phyloP scores from a whole-genome alignment of 805 yeast species.

The Metschnikowia aberdeeniae region DNA sequence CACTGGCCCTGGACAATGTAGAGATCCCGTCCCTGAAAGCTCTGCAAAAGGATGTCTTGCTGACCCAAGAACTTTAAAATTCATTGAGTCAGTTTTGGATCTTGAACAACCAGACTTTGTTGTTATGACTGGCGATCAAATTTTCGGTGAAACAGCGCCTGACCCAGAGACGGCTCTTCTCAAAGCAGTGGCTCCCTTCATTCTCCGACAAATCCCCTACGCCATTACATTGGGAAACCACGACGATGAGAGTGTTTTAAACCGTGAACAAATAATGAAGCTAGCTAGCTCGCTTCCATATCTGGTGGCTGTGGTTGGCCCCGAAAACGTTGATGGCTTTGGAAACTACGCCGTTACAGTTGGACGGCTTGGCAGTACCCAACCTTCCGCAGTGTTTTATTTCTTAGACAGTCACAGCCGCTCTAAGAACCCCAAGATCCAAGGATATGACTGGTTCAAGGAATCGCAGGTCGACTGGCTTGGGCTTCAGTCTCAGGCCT shows the following conservation, averaged over 20 bases:
- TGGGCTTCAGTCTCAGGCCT: constrained; percentile 22
- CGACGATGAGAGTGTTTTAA: constrained; percentile 70
- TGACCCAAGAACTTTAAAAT: constrained; percentile 63
- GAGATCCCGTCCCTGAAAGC: constrained; percentile 62
- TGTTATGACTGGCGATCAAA: constrained; percentile 87
- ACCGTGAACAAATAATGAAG: constrained; percentile 57
- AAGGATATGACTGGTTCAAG: constrained; percentile 86
- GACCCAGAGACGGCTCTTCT: constrained; percentile 81
- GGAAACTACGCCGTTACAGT: constrained; percentile 70
- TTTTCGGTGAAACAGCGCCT: constrained; percentile 73
- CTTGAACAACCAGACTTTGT: constrained; percentile 80
- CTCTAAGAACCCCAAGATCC: constrained; percentile 61
- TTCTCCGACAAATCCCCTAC: constrained; percentile 68
- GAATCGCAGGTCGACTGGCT: constrained; percentile 62
- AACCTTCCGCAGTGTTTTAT: constrained; percentile 56
- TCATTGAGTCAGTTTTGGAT: constrained; percentile 62
- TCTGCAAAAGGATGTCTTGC: constrained; percentile 61
- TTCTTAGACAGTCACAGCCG: constrained; percentile 83
- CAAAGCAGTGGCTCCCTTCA: constrained; percentile 70
- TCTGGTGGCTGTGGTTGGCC: constrained; percentile 60
- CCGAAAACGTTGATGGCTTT: constrained; percentile 66
- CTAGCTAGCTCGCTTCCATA: constrained; percentile 60
- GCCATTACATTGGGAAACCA: constrained; percentile 90
- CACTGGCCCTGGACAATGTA: constrained; percentile 77
- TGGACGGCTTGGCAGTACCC: constrained; percentile 29